Evolutionary conservation across 2,329 filamentous ascomycete species (phyloP).

Genomic region (Intubia oerlemansii): DNA sequence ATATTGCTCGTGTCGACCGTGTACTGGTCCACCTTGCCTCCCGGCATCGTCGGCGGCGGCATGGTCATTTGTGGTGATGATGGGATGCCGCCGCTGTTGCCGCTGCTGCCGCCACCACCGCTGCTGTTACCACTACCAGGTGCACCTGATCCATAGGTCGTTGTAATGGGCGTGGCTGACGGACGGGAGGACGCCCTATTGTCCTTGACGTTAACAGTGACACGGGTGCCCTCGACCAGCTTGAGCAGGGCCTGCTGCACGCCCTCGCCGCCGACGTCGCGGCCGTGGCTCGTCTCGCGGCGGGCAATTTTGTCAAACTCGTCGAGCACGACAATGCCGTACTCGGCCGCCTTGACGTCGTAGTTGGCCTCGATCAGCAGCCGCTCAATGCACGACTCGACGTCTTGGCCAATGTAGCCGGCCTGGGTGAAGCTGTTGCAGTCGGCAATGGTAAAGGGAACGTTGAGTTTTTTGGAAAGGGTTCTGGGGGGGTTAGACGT

Average conservation of each 20-base stretch:
- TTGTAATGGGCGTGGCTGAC: constrained; percentile 28
- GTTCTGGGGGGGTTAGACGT: constrained; percentile 35
- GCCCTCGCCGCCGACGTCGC: constrained; percentile 88
- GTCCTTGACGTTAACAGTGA: constrained; percentile 78
- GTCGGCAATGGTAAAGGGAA: constrained; percentile 88
- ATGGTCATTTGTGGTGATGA: constrained; percentile 21
- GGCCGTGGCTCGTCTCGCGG: constrained; percentile 66
- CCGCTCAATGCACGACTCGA: constrained; percentile 85
- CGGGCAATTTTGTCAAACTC: constrained; percentile 96
- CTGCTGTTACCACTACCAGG: no score
- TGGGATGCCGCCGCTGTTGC: neutral
- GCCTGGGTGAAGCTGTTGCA: constrained; percentile 93
- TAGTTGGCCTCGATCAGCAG: constrained; percentile 81
- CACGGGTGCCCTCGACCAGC: constrained; percentile 85
- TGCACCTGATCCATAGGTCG: constrained; percentile 28
- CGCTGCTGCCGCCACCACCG: constrained; percentile 15
- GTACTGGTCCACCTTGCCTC: constrained; percentile 39
- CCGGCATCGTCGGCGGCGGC: constrained; percentile 22
- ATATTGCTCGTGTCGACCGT: constrained; percentile 89
- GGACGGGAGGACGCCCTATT: constrained; percentile 30
- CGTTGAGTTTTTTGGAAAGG: constrained; percentile 75
- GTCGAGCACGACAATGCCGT: constrained; percentile 86
- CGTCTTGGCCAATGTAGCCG: constrained; percentile 93
- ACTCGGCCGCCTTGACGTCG: constrained; percentile 63
- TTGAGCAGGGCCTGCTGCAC: constrained; percentile 92